phyloP scores from a whole-genome alignment of 2,329 filamentous ascomycete species.

The Penicillium sp. region DNA sequence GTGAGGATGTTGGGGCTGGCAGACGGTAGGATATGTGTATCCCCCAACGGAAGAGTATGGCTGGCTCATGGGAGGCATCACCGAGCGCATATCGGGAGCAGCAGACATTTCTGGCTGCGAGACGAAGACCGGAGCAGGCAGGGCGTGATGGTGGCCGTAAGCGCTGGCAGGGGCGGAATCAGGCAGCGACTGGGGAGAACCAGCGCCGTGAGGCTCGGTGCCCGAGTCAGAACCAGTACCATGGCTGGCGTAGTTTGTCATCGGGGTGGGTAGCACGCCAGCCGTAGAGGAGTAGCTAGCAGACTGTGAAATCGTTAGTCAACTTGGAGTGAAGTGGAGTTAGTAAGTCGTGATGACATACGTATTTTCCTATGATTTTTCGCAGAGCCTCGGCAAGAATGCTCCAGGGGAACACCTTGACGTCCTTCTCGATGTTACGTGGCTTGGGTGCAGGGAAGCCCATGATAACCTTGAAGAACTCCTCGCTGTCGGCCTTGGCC shows the following conservation, averaged over 20 bases:
- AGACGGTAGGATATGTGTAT: conserved; percentile 40
- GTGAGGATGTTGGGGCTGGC: conserved; percentile 35
- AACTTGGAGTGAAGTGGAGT: not conserved
- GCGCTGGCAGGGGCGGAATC: conserved; percentile 49
- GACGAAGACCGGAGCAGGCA: conserved; percentile 51
- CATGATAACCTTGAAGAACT: conserved; percentile 99
- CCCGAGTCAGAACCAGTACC: conserved; percentile 52
- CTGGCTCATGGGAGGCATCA: conserved; percentile 37
- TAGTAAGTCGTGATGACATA: conserved; percentile 48
- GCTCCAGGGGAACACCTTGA: conserved; percentile 98
- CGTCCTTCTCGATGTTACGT: conserved; percentile 97
- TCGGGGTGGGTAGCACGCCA: conserved; percentile 45
- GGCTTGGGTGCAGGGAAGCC: conserved; percentile 93
- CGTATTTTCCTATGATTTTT: conserved; percentile 99
- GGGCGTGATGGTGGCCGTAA: conserved; percentile 46
- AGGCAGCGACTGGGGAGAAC: conserved; percentile 54
- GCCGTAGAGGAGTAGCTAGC: conserved; percentile 72
- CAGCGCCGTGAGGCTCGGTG: conserved; percentile 52
- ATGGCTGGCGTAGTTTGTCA: conserved; percentile 46
- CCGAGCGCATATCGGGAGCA: conserved; percentile 44
- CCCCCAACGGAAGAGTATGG: conserved; percentile 37
- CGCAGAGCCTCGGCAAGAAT: conserved; percentile 83
- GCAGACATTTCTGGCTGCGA: conserved; percentile 45
- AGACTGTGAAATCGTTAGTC: conserved; percentile 53
- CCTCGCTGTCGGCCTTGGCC: conserved; percentile 85